phyloP scores from a whole-genome alignment of 306 rosid genomes.

The Quercus gilva region DNA sequence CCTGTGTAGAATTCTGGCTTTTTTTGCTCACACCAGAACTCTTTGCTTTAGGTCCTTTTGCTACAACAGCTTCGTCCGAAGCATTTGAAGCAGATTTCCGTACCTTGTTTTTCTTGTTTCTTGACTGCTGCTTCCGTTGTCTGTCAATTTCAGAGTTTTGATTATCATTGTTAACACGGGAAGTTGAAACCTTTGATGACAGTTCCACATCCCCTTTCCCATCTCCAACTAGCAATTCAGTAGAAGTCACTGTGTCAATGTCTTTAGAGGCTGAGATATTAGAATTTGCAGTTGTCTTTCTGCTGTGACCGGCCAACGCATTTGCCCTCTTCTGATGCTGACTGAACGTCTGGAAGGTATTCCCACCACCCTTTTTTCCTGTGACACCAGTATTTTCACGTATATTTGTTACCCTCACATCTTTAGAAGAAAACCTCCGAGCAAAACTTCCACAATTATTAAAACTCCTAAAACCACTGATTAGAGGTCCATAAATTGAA shows the following conservation, averaged over 20 bases:
- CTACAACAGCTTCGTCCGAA: conserved; percentile 23
- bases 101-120: conserved; percentile 48
- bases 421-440: conserved; percentile 50
- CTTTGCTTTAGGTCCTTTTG: conserved; percentile 31
- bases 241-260: conserved; percentile 20
- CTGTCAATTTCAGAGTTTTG: conserved; percentile 30
- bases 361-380: conserved; percentile 12
- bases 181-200: conserved; percentile 10
- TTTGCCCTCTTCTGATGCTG: conserved; percentile 37
- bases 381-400: conserved; percentile 13
- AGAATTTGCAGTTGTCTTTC: conserved; percentile 23
- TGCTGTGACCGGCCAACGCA: conserved; percentile 27
- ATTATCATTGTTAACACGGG: conserved; percentile 15
- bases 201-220: conserved; percentile 16
- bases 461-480: conserved; percentile 16
- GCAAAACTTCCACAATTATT: conserved; percentile 29
- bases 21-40: conserved; percentile 18
- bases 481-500: conserved; percentile 24
- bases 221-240: conserved; percentile 20
- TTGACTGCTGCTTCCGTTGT: conserved; percentile 33
- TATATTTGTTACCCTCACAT: conserved; percentile 11
- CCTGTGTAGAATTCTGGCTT: conserved; percentile 16
- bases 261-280: conserved; percentile 28
- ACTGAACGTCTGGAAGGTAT: not conserved
- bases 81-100: conserved; percentile 25